Evolutionary conservation across 2,329 filamentous ascomycete species (phyloP).

Genomic region (Macrophomina phaseolina): DNA sequence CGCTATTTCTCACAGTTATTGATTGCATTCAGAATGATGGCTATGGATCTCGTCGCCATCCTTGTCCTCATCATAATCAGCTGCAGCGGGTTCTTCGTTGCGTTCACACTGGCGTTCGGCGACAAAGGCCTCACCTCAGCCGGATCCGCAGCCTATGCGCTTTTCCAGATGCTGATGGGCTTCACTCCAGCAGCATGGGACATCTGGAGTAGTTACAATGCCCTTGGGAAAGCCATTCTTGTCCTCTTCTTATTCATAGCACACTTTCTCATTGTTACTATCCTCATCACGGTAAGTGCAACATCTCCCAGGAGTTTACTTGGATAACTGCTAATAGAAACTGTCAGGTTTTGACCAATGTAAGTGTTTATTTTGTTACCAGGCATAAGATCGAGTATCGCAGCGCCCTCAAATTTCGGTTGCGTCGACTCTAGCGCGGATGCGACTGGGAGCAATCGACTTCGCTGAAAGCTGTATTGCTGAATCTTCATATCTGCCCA

Average conservation of each 20-base stretch:
- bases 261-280: constrained; percentile 93
- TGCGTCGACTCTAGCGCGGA: no score
- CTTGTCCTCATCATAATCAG: constrained; percentile 83
- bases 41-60: constrained; percentile 83
- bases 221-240: constrained; percentile 76
- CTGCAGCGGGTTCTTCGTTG: constrained; percentile 94
- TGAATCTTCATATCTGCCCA: no score
- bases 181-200: constrained; percentile 97
- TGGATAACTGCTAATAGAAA: not conserved
- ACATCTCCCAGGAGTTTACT: not conserved
- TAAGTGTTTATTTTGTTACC: not conserved
- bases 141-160: constrained; percentile 79
- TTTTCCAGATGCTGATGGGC: constrained; percentile 94
- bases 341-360: constrained; percentile 8
- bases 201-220: constrained; percentile 80
- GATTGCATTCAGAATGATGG: constrained; percentile 94
- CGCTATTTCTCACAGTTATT: constrained; percentile 94
- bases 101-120: constrained; percentile 82
- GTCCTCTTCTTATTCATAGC: constrained; percentile 89
- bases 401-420: no score
- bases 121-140: constrained; percentile 70
- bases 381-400: no score
- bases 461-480: no score
- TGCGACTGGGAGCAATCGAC: no score
- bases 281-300: constrained; percentile 75